phyloP scores from a whole-genome alignment of 768 basidiomycete genomes.

The Russula vinacea region DNA sequence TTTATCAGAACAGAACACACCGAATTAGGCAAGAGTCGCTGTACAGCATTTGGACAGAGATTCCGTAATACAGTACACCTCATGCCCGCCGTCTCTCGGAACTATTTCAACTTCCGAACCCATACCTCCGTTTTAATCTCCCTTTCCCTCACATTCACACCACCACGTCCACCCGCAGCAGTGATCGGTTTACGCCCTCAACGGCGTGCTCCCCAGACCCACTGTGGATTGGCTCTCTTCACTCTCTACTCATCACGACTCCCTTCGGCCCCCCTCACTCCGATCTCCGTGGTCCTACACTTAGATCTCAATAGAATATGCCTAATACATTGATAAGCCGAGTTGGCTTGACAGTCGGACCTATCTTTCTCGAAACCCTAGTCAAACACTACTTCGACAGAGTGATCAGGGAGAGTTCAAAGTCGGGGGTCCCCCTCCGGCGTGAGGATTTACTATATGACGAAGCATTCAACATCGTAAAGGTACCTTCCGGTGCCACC shows the following conservation, averaged over 20 bases:
- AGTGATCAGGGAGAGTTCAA: conserved; percentile 31
- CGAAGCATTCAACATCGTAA: conserved; percentile 71
- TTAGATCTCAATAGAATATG: conserved; percentile 18
- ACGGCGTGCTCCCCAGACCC: not conserved
- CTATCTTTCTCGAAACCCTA: conserved; percentile 71
- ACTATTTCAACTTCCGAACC: not conserved
- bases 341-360: conserved; percentile 64
- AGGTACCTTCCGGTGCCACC: conserved; percentile 44
- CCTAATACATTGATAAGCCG: conserved; percentile 58
- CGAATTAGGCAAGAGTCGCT: no score
- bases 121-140: not conserved
- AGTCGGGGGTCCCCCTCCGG: conserved; percentile 39
- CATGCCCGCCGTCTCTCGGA: not conserved
- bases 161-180: not conserved
- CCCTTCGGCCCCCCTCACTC: not conserved
- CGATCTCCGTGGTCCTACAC: not conserved
- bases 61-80: no score
- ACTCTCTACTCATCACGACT: not conserved
- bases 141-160: not conserved
- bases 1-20: no score
- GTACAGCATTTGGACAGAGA: no score
- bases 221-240: not conserved
- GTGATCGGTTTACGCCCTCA: not conserved
- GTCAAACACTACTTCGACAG: conserved; percentile 82
- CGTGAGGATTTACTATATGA: conserved; percentile 81